phyloP scores from a whole-genome alignment of 805 yeast genomes.

The Sugiyamaella chiloensis region DNA sequence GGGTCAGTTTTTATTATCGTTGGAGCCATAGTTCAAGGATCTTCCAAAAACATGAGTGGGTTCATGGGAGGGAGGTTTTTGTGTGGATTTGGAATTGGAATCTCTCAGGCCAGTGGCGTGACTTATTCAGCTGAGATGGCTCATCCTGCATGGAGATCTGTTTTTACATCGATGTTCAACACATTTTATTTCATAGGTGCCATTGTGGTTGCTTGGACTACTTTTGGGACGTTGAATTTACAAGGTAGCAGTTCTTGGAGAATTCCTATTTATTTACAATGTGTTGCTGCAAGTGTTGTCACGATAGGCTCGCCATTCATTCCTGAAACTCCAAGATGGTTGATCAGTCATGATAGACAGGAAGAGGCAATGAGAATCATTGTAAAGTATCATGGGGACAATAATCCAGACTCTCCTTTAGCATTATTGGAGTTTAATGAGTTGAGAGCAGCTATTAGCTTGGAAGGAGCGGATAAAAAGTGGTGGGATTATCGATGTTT shows the following conservation, averaged over 20 bases:
- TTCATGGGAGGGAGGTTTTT: conserved; percentile 9
- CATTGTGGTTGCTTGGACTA: conserved; percentile 49
- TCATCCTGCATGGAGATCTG: conserved; percentile 9
- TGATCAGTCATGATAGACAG: conserved; percentile 3
- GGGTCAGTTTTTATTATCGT: conserved; percentile 13
- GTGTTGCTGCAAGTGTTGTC: conserved; percentile 36
- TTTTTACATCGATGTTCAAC: conserved; percentile 31
- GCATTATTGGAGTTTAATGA: conserved; percentile 9
- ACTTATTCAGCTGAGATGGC: conserved; percentile 11
- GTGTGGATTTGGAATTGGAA: conserved; percentile 6
- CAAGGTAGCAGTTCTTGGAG: conserved; percentile 30
- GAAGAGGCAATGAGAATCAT: conserved; percentile 14
- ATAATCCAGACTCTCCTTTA: conserved; percentile 6
- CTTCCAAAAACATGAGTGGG: conserved; percentile 7
- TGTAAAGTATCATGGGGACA: conserved; percentile 13
- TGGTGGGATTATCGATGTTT: conserved; percentile 18
- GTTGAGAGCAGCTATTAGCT: conserved; percentile 7
- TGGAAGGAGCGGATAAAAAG: conserved; percentile 12
- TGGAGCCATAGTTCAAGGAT: conserved; percentile 13
- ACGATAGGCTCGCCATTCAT: conserved; percentile 17
- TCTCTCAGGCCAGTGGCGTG: not conserved
- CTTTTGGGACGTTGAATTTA: conserved; percentile 41
- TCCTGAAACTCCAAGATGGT: conserved; percentile 22
- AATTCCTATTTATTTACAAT: conserved; percentile 41
- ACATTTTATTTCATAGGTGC: conserved; percentile 53